These are phyloP conservation scores for Auxenochlorella pyrenoidosa DNA, from an alignment of 139 green algal species.

Conservation along the genomic window DNA sequence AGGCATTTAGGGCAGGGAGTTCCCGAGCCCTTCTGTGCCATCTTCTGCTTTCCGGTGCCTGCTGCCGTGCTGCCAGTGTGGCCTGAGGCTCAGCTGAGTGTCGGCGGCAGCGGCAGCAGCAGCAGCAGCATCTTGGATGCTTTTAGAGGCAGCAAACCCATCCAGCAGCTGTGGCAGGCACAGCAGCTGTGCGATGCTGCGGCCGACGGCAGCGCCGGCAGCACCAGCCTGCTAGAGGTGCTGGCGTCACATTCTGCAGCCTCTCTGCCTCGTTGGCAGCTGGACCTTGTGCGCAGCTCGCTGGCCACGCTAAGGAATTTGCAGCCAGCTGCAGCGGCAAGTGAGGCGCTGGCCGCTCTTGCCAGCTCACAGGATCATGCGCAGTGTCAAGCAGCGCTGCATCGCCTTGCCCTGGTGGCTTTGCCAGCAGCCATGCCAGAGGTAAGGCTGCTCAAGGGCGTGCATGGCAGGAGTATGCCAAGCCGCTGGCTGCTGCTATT, in stretches of 20 bases:
- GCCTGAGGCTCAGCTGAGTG: neutral
- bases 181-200: neutral
- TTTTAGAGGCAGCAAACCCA: neutral
- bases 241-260: neutral
- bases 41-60: neutral
- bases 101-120: too few species aligned
- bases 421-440: neutral
- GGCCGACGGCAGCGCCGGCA: neutral
- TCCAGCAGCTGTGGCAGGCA: slow-evolving; percentile 13
- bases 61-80: neutral
- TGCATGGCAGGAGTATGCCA: neutral
- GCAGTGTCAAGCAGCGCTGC: slow-evolving; percentile 14
- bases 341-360: neutral
- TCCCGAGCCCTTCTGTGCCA: slow-evolving; percentile 17
- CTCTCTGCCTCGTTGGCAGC: neutral
- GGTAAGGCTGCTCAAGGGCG: neutral
- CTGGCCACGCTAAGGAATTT: neutral
- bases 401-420: neutral
- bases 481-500: neutral
- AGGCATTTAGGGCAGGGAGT: neutral
- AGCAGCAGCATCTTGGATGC: neutral
- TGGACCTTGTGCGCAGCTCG: neutral
- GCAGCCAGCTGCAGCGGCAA: neutral
- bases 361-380: neutral
- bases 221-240: neutral